Base-by-base conservation (phyloP, 2,329 filamentous ascomycete species). In the Cytospora piceicola region DNA sequence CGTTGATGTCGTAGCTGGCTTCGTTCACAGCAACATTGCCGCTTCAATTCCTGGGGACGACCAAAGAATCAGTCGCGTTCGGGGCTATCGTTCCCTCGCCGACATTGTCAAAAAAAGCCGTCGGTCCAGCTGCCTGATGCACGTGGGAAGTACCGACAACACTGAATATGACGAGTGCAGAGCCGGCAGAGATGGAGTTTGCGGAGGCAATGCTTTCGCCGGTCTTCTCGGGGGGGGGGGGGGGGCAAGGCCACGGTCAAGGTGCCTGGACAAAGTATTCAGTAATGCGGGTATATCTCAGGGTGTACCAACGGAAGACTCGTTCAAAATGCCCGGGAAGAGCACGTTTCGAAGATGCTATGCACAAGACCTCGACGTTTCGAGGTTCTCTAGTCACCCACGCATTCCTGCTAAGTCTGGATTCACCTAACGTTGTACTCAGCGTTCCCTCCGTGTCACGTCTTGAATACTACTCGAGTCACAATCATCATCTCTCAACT, bases 11-110 rank as follows among this genome's bases (percentile, higher is more conserved):
- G 24, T 57, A 27, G 2, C 49, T 36, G 27, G 64, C 67, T 17
- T 65, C 59, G 22, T 57, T 64, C 42, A 72, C 36, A 39, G 69
- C 69, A 4, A 72, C 57, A 22, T 63, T 70, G 20, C 71, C 70
- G 11, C 65, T 64, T 64, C 66, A 70, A 51, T 65, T 64, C 6
- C 63, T 64, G 1, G 69, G 70, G 4, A 68, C 68, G 14, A 59
- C 68, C n/a, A 69, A 68, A 4, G 55, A 39, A 9, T 53, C 68
- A 1, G 62, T 58, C 7, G 55, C 59, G 29, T 65, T 56, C 2
- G 52, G 36, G n/a, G 67, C 62, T 22, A 72, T 61, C 12, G 62
- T 68, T n/a, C 70, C 69, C 6, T 61, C 62, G 52, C 57, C 64
- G 17, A 65, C 53, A 32, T 59, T n/a, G 32, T 65, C 66, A n/a